Percentiles rank a stretch among this genome's conserved stretches.
phyloP scores from a whole-genome alignment of 352 stramenopile genomes.

The Phytophthora fragariae region DNA sequence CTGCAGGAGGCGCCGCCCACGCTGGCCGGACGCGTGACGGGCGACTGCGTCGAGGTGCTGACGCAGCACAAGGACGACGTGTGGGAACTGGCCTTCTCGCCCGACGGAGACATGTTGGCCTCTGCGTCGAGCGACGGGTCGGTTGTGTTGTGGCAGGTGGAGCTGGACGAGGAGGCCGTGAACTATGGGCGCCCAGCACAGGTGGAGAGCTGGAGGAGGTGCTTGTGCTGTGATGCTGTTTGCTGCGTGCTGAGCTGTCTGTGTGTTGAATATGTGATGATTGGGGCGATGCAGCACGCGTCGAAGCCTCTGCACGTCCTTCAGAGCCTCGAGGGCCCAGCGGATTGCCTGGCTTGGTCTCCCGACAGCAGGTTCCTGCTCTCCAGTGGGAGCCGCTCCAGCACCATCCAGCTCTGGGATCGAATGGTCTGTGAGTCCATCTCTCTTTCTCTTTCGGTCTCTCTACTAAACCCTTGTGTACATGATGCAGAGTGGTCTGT shows the following conservation, averaged over 20 bases:
- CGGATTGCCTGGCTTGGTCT: conserved; percentile 75
- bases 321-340: conserved; percentile 52
- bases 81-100: conserved; percentile 82
- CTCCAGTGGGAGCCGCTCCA: conserved; percentile 57
- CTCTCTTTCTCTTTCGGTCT: too few species aligned
- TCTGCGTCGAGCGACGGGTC: conserved; percentile 81
- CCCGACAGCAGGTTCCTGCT: conserved; percentile 67
- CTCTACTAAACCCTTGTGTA: background rate
- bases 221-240: too few species aligned
- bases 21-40: conserved; percentile 28
- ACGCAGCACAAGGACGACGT: conserved; percentile 62
- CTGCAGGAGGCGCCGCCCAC: conserved; percentile 20
- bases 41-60: conserved; percentile 53
- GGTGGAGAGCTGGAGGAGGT: too few species aligned
- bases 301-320: conserved; percentile 51
- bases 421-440: conserved; percentile 39
- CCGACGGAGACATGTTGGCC: conserved; percentile 76
- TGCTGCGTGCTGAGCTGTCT: background rate
- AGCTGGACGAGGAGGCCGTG: conserved; percentile 19
- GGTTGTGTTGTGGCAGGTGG: conserved; percentile 79
- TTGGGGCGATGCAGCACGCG: conserved; percentile 16
- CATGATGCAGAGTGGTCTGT: conserved; percentile 51
- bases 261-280: background rate
- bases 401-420: conserved; percentile 76
- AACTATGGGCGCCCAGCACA: too few species aligned